These are phyloP conservation scores for Olyra latifolia DNA, from an alignment of 176 grass and related monocot species.

Conservation along the genomic window DNA sequence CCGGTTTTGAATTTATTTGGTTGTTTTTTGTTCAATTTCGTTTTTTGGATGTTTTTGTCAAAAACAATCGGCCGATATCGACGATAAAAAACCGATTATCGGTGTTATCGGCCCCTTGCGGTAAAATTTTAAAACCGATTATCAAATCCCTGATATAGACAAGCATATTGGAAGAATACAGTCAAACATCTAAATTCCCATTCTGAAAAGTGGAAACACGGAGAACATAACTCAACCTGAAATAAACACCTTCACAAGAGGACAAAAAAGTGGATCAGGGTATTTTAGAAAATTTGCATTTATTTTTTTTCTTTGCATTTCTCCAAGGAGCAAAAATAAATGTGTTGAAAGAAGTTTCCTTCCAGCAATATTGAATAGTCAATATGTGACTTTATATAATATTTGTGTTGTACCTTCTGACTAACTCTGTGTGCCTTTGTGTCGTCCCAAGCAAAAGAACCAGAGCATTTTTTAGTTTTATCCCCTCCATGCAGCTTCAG, in stretches of 20 bases:
- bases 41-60: too few relatives aligned
- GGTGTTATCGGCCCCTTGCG: too few relatives aligned
- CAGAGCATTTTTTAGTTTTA: background rate
- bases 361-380: background rate
- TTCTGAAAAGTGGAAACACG: conserved; percentile 11
- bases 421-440: background rate
- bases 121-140: too few relatives aligned
- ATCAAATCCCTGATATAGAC: too few relatives aligned
- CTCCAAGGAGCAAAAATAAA: background rate
- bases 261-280: background rate
- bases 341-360: background rate
- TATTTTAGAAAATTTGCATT: background rate
- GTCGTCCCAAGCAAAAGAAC: background rate
- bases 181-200: background rate
- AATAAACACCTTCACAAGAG: background rate
- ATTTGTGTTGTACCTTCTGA: conserved; percentile 1
- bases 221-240: background rate
- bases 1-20: too few relatives aligned
- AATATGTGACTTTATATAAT: background rate
- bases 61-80: too few relatives aligned
- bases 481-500: conserved; percentile 24
- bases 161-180: background rate
- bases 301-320: background rate
- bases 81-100: too few relatives aligned
- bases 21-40: too few relatives aligned